A percentile compares a stretch with the other conserved stretches of the same genome.
Conservation (phyloP, 345 rosid species). For the Populus nigra region DNA sequence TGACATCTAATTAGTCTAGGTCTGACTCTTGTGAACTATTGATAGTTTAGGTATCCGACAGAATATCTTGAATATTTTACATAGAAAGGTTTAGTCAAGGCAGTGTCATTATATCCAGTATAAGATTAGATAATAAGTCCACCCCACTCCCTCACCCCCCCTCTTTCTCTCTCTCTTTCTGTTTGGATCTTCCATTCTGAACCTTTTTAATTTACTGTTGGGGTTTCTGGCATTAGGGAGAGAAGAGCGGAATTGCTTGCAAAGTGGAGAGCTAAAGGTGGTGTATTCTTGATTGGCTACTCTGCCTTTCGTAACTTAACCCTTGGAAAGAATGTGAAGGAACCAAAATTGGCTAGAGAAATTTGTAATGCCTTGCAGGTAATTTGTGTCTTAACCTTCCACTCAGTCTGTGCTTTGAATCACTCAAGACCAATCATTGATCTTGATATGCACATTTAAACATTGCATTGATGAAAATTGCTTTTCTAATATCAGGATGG, state of each 20-base stretch:
- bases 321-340: constrained; percentile 84
- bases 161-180: not conserved
- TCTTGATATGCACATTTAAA: not conserved
- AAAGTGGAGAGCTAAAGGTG: constrained; percentile 94
- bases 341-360: constrained; percentile 62
- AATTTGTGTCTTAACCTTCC: not conserved
- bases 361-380: constrained; percentile 85
- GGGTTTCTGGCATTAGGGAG: constrained; percentile 53
- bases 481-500: constrained; percentile 65
- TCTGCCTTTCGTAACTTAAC: constrained; percentile 86
- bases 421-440: not conserved
- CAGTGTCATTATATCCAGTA: not conserved
- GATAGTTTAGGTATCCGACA: not conserved
- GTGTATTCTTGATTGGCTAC: constrained; percentile 87
- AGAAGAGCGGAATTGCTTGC: constrained; percentile 70
- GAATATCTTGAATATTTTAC: not conserved
- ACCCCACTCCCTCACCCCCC: no score
- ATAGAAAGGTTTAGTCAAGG: not conserved
- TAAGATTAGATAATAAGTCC: not conserved
- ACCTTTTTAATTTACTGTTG: not conserved
- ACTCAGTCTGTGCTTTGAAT: not conserved
- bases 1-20: not conserved
- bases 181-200: not conserved
- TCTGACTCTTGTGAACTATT: not conserved
- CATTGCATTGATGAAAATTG: constrained; percentile 5